These are phyloP conservation scores for Ganoderma resinaceum DNA, from an alignment of 1,284 basidiomycete species.

Conservation along the genomic window DNA sequence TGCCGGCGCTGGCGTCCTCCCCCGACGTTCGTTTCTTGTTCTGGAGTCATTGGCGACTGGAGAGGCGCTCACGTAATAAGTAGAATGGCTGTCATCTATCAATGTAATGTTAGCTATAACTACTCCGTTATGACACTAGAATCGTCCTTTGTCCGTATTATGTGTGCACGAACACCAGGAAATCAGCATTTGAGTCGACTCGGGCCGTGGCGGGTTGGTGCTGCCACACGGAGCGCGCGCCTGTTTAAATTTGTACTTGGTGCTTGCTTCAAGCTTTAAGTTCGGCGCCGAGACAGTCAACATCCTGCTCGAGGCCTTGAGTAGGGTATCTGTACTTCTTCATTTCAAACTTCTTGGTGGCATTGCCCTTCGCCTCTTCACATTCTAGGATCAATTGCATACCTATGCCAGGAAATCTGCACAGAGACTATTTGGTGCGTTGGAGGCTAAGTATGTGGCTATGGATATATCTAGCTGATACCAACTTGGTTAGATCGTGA, in stretches of 20 bases:
- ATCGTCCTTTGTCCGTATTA: not conserved
- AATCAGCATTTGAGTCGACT: no score
- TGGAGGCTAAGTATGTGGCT: not conserved
- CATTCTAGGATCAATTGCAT: not conserved
- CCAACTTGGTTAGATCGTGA: conserved; percentile 32
- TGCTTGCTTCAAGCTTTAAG: no score
- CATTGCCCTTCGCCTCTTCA: not conserved
- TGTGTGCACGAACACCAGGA: not conserved
- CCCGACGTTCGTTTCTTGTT: not conserved
- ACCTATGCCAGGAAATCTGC: not conserved
- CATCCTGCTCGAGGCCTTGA: not conserved
- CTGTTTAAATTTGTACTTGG: not conserved
- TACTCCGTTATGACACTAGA: not conserved
- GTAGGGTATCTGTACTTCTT: not conserved
- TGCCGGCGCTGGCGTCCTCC: not conserved
- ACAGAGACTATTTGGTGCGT: conserved; percentile 15
- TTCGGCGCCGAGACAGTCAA: not conserved
- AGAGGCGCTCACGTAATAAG: not conserved
- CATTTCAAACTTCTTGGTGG: not conserved
- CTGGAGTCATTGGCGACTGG: not conserved
- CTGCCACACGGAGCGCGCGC: not conserved
- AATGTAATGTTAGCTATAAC: not conserved
- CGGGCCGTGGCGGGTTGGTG: no score
- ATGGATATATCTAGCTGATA: not conserved
- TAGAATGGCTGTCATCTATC: not conserved